Evolutionary conservation across 306 rosid species (phyloP).

Genomic region (Alnus glutinosa): DNA sequence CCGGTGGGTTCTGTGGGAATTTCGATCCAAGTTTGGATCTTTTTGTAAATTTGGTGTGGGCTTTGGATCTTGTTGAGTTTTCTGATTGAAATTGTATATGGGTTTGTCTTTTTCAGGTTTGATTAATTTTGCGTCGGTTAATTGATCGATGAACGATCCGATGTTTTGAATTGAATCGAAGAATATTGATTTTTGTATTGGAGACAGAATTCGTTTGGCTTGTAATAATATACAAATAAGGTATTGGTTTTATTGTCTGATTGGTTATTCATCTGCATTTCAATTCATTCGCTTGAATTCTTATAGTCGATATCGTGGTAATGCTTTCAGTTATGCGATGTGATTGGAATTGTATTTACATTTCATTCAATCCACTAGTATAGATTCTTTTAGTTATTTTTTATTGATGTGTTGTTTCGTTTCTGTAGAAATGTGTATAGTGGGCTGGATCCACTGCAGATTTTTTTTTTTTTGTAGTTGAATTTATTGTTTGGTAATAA

Average conservation of each 20-base stretch:
- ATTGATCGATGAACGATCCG: constrained; percentile 83
- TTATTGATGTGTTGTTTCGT: constrained; percentile 6
- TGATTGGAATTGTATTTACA: constrained; percentile 29
- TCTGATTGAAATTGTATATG: constrained; percentile 32
- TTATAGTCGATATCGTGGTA: constrained; percentile 23
- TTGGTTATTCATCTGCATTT: constrained; percentile 40
- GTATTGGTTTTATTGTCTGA: constrained; percentile 39
- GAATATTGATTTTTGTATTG: constrained; percentile 48
- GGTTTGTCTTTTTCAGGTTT: constrained; percentile 44
- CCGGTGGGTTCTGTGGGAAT: constrained; percentile 65
- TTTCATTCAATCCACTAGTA: constrained; percentile 25
- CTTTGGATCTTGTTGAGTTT: constrained; percentile 60
- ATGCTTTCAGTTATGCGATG: constrained; percentile 36
- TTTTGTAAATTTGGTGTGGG: constrained; percentile 33
- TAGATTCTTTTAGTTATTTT: constrained; percentile 21
- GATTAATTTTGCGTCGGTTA: constrained; percentile 47
- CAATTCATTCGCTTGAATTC: constrained; percentile 23
- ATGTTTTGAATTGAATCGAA: constrained; percentile 58
- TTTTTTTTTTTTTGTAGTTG: constrained; percentile 10
- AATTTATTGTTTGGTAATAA: constrained; percentile 12
- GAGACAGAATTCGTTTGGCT: constrained; percentile 46
- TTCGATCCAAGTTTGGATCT: constrained; percentile 61
- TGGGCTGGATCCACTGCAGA: constrained; percentile 48
- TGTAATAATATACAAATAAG: constrained; percentile 37
- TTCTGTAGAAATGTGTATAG: constrained; percentile 14